phyloP scores from a whole-genome alignment of 1,284 basidiomycete genomes.

The Boletus semigastroideus region DNA sequence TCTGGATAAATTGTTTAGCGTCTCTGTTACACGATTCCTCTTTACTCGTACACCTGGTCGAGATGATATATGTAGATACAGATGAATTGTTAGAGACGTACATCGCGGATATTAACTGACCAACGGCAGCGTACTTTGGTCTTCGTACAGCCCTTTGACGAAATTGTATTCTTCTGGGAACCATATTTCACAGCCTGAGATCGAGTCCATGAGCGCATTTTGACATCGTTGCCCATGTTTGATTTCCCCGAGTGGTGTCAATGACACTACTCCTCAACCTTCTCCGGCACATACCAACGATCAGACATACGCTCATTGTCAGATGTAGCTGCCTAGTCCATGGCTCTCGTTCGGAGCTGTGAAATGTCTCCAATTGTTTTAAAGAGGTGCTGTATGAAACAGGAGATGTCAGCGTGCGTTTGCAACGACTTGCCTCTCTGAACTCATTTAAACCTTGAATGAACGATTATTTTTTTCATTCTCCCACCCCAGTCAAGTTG shows the following conservation, averaged over 20 bases:
- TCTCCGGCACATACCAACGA: background rate
- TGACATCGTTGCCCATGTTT: slow-evolving; percentile 44
- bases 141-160: slow-evolving; percentile 67
- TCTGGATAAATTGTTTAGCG: slow-evolving; percentile 50
- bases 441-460: slow-evolving; percentile 64
- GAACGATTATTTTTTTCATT: slow-evolving; percentile 59
- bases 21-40: slow-evolving; percentile 43
- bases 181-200: slow-evolving; percentile 68
- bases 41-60: slow-evolving; percentile 27
- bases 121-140: slow-evolving; percentile 70
- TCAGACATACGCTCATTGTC: slow-evolving; percentile 56
- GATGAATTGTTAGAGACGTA: slow-evolving; percentile 32
- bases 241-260: slow-evolving; percentile 71
- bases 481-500: slow-evolving; percentile 90
- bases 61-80: too few species aligned
- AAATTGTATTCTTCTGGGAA: slow-evolving; percentile 75
- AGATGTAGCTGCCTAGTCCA: slow-evolving; percentile 64
- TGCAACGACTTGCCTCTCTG: slow-evolving; percentile 48
- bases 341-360: slow-evolving; percentile 77
- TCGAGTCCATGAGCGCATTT: slow-evolving; percentile 7
- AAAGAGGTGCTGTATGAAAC: slow-evolving; percentile 58
- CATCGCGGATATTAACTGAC: slow-evolving; percentile 72
- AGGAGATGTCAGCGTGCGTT: slow-evolving; percentile 2
- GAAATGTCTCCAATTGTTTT: slow-evolving; percentile 74
- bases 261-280: slow-evolving; percentile 53